phyloP scores from a whole-genome alignment of 257 asterid genomes.

The Nicotiana otophora region DNA sequence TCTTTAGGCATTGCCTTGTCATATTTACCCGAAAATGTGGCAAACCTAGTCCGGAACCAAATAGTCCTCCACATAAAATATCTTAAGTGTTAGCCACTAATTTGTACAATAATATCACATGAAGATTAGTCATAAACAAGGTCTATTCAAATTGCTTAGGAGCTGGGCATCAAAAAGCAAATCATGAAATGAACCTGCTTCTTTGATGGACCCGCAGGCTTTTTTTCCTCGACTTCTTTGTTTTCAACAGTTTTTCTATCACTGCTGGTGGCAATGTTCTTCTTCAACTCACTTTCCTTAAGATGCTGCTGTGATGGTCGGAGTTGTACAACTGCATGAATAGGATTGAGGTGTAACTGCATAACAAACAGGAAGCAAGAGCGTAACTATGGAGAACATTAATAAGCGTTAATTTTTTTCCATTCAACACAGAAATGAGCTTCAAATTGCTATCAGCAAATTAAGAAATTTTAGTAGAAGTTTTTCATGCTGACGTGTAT shows the following conservation, averaged over 20 bases:
- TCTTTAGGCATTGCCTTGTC: neutral
- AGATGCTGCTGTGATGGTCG: slow-evolving; percentile 67
- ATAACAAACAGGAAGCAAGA: slow-evolving; percentile 23
- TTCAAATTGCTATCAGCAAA: neutral
- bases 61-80: neutral
- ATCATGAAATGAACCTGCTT: slow-evolving; percentile 39
- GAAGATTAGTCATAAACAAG: neutral
- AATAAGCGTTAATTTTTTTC: neutral
- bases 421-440: neutral
- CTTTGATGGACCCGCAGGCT: slow-evolving; percentile 36
- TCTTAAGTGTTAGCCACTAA: neutral
- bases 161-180: neutral
- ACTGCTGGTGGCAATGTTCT: slow-evolving; percentile 20
- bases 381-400: neutral
- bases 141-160: neutral
- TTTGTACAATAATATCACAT: neutral
- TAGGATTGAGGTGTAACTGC: slow-evolving; percentile 84
- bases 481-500: neutral
- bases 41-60: neutral
- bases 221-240: slow-evolving; percentile 39
- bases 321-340: slow-evolving; percentile 79
- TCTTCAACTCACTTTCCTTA: slow-evolving; percentile 33
- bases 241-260: slow-evolving; percentile 35
- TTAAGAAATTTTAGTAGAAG: neutral
- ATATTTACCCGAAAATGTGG: neutral